These are phyloP conservation scores for Cylindrotheca closterium DNA, from an alignment of 108 stramenopile genomes.

Conservation along the genomic window DNA sequence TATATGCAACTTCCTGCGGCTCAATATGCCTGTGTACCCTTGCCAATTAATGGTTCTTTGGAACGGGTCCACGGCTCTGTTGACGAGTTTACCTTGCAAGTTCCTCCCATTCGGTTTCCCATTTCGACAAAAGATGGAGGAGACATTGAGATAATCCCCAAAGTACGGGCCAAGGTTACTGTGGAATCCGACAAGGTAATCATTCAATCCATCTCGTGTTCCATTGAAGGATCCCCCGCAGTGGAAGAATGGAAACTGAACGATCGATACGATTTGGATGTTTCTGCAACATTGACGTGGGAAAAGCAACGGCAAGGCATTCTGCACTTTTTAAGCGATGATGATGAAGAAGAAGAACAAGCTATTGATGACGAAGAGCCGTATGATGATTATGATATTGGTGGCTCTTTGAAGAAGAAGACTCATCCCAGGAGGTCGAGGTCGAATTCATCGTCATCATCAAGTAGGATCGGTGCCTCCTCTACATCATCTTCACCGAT, in stretches of 20 bases:
- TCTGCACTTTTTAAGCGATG: too few species aligned
- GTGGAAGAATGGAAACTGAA: constrained; percentile 5
- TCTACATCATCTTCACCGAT: neutral
- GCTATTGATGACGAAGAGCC: neutral
- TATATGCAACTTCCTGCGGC: constrained; percentile 23
- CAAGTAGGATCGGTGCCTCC: neutral
- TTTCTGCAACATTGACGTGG: constrained; percentile 5
- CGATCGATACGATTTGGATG: constrained; percentile 10
- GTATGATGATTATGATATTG: neutral
- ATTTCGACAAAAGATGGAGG: neutral
- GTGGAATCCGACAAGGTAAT: constrained; percentile 7
- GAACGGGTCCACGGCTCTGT: neutral
- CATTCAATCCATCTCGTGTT: neutral
- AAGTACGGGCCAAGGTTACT: constrained; percentile 1
- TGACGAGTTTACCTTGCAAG: constrained; percentile 5
- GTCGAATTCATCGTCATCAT: neutral
- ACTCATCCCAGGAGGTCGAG: neutral
- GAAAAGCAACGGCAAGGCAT: neutral
- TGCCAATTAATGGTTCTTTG: constrained; percentile 14
- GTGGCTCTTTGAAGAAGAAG: neutral
- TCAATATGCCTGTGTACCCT: constrained; percentile 16
- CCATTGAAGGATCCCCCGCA: constrained; percentile 5
- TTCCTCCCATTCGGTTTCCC: neutral
- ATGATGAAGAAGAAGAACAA: neutral
- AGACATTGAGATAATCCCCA: constrained; percentile 1